Conservation (phyloP, 257 asterid genomes). For the Gentiana macrophylla region DNA sequence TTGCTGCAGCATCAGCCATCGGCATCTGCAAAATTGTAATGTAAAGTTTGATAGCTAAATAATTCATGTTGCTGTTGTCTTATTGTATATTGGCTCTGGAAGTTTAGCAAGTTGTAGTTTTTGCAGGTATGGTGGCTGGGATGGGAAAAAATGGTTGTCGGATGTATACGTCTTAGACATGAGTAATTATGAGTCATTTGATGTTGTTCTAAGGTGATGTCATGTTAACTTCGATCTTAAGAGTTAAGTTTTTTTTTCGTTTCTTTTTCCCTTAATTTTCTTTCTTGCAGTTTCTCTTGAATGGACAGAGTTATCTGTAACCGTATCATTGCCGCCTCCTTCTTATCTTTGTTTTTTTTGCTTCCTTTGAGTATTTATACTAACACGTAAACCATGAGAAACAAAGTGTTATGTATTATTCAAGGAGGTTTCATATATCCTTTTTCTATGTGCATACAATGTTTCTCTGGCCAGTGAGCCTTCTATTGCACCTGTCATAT, state of each 20-base stretch:
- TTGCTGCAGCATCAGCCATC: constrained; percentile 90
- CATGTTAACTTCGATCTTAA: constrained; percentile 9
- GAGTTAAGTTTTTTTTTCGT: neutral
- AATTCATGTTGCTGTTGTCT: constrained; percentile 11
- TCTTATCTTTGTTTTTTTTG: no score
- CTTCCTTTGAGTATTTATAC: neutral
- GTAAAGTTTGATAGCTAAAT: constrained; percentile 22
- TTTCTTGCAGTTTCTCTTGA: constrained; percentile 79
- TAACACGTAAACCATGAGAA: no score
- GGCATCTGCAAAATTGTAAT: constrained; percentile 90
- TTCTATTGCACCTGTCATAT: neutral
- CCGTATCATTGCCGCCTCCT: constrained; percentile 83
- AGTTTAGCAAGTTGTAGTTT: constrained; percentile 11
- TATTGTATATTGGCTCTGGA: constrained; percentile 8
- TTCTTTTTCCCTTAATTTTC: no score
- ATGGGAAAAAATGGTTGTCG: constrained; percentile 97
- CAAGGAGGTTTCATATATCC: no score
- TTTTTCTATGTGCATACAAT: no score
- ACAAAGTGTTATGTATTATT: no score
- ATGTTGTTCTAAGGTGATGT: neutral
- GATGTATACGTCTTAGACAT: constrained; percentile 86
- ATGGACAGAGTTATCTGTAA: constrained; percentile 80
- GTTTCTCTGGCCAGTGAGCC: neutral
- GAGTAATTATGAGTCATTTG: constrained; percentile 31
- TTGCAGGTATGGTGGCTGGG: constrained; percentile 99